Percentiles rank a stretch among this genome's conserved stretches.
phyloP scores from a whole-genome alignment of 2,329 filamentous ascomycete genomes.

The Claviceps capensis region DNA sequence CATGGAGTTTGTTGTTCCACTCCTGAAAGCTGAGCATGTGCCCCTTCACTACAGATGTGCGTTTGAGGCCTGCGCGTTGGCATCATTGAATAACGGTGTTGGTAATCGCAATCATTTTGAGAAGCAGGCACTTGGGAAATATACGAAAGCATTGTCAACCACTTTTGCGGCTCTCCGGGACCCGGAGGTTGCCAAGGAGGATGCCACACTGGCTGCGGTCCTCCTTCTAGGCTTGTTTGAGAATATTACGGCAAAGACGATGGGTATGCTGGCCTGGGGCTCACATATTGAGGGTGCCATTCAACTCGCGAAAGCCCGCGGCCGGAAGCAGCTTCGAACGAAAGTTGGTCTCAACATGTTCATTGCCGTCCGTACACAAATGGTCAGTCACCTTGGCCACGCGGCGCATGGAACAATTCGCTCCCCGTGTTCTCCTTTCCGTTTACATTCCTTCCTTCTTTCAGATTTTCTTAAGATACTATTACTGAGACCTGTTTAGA shows the following conservation, averaged over 20 bases:
- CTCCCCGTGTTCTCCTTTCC: too few species aligned
- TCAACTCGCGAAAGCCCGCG: conserved; percentile 43
- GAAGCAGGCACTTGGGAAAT: conserved; percentile 33
- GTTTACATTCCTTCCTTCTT: not conserved
- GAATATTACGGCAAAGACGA: conserved; percentile 40
- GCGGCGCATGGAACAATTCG: not conserved
- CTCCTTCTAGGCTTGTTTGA: conserved; percentile 48
- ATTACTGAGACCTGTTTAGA: conserved; percentile 21
- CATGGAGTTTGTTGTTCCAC: conserved; percentile 44
- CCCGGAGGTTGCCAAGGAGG: conserved; percentile 33
- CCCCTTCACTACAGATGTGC: conserved; percentile 38
- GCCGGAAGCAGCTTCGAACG: conserved; percentile 39
- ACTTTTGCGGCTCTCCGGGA: conserved; percentile 41
- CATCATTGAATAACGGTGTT: conserved; percentile 39
- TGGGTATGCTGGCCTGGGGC: conserved; percentile 45
- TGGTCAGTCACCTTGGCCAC: conserved; percentile 26
- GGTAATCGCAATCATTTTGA: conserved; percentile 20
- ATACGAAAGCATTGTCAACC: conserved; percentile 38
- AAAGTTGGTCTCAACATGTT: conserved; percentile 42
- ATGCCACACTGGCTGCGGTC: conserved; percentile 45
- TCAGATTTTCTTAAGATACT: too few species aligned
- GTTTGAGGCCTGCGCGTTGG: conserved; percentile 46
- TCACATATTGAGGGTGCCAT: conserved; percentile 53
- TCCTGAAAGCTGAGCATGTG: conserved; percentile 31
- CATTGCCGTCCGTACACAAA: conserved; percentile 45